A percentile compares a stretch with the other conserved stretches of the same genome.
Conservation (phyloP, 176 grass and related monocot genomes). For the Otatea glauca region DNA sequence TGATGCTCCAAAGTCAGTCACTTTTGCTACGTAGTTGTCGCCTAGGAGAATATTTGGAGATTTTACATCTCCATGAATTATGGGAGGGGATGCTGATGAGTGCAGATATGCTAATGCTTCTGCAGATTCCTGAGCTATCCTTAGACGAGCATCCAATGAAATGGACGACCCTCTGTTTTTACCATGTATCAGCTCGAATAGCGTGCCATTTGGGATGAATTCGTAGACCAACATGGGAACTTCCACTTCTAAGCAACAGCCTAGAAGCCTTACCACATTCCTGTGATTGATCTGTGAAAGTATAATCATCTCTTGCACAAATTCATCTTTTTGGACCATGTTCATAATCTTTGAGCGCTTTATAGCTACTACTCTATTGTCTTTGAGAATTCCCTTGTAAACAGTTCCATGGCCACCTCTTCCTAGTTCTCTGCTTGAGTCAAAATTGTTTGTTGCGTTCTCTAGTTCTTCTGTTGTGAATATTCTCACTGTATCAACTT, state of each 20-base stretch:
- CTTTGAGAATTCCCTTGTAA: conserved; percentile 44
- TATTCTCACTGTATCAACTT: conserved; percentile 41
- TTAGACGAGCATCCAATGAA: not conserved
- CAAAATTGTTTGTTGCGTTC: conserved; percentile 39
- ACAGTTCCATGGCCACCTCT: conserved; percentile 36
- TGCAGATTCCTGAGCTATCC: not conserved
- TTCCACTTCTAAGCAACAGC: conserved; percentile 43
- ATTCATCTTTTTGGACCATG: conserved; percentile 43
- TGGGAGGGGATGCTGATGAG: not conserved
- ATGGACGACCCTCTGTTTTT: not conserved
- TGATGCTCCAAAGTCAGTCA: not conserved
- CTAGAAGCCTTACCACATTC: conserved; percentile 26
- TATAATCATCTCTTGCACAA: conserved; percentile 47
- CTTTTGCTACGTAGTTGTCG: not conserved
- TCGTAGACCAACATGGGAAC: conserved; percentile 47
- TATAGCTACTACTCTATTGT: conserved; percentile 39
- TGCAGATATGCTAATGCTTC: not conserved
- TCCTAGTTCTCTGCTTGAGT: conserved; percentile 38
- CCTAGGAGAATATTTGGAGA: not conserved
- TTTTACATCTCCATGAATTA: not conserved
- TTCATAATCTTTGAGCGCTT: conserved; percentile 46
- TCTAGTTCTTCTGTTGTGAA: conserved; percentile 33
- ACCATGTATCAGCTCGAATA: not conserved
- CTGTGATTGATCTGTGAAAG: conserved; percentile 41
- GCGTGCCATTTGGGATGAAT: not conserved